Base-by-base conservation (phyloP, 208 protist genomes). In the Vickermania ingenoplastis region DNA sequence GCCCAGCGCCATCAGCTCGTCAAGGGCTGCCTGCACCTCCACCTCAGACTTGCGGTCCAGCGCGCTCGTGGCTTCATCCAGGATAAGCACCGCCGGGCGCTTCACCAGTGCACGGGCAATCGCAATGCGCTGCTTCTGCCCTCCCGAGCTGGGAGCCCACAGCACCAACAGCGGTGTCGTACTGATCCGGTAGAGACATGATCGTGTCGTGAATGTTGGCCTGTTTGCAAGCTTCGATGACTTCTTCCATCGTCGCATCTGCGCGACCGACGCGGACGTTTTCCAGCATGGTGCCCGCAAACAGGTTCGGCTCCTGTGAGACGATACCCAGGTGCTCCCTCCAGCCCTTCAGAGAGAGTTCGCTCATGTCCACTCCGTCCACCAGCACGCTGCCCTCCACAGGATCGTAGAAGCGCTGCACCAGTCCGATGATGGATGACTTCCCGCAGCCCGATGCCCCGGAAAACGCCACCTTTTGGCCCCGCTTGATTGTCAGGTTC, bases 71-170 rank as follows among this genome's bases (percentile, higher is more conserved):
- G 91, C 92, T 73, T 98, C 96, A 73, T 98, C 96, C 14, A 97
- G 71, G 24, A 97, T 83, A 5, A 96, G 75, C 31, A 98, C 70
- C 51, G 83, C 71, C 41, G 96, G 91, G 53, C 88, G 63, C 7
- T 85, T 79, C 60, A 91, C 58, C 3, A 98, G 65, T 21, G 88
- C 88, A 31, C 96, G 74, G 1, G 91, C 92, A 72, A 98, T 97
- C 25, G 91, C 89, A 50, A 98, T 93, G 53, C 94, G 87, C 73
- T 98, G 96, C 75, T 92, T 95, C 78, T 98, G 93, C 1, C 96
- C 96, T n/a, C 94, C 96, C 2, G 81, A 98, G 75, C 75, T 79
- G 1, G 50, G 60, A 83, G 3, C 87, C 87, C n/a, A 92, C 75
- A 31, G 77, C 73, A 28, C 86, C 89, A 28, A 95, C 79, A n/a